These are phyloP conservation scores for Botrytis porri DNA, from an alignment of 2,329 filamentous ascomycete genomes.

Conservation along the genomic window DNA sequence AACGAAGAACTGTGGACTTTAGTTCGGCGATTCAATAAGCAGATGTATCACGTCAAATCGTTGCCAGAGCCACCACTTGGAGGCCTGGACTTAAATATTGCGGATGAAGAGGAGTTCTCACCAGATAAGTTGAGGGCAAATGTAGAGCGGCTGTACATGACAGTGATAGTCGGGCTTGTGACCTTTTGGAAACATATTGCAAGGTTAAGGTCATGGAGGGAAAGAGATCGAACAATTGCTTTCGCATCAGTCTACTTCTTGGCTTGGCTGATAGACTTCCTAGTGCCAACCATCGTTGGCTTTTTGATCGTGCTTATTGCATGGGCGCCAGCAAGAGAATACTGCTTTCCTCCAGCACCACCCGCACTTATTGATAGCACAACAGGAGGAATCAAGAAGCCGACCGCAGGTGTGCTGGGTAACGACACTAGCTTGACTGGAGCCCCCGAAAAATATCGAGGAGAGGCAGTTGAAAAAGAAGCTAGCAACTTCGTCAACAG, in stretches of 20 bases:
- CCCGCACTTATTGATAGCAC: slow-evolving; percentile 67
- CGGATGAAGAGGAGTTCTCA: slow-evolving; percentile 79
- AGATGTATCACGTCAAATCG: slow-evolving; percentile 66
- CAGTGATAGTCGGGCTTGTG: slow-evolving; percentile 65
- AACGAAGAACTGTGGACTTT: slow-evolving; percentile 66
- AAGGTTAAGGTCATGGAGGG: slow-evolving; percentile 75
- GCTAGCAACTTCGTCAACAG: slow-evolving; percentile 76
- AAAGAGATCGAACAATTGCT: slow-evolving; percentile 62
- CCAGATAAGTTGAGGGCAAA: slow-evolving; percentile 79
- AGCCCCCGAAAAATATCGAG: slow-evolving; percentile 77
- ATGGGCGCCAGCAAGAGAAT: slow-evolving; percentile 57
- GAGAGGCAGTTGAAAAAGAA: slow-evolving; percentile 80
- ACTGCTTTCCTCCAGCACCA: slow-evolving; percentile 75
- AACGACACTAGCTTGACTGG: slow-evolving; percentile 76
- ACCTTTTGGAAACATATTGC: slow-evolving; percentile 70
- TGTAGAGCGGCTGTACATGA: slow-evolving; percentile 79
- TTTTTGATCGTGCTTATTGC: slow-evolving; percentile 64
- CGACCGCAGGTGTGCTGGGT: slow-evolving; percentile 70
- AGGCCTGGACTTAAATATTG: slow-evolving; percentile 74
- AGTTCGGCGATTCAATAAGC: slow-evolving; percentile 62
- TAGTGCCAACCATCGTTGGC: slow-evolving; percentile 58
- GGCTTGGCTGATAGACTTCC: slow-evolving; percentile 71
- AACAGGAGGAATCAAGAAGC: slow-evolving; percentile 74
- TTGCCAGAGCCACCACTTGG: slow-evolving; percentile 55
- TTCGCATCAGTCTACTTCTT: slow-evolving; percentile 57